Conservation (phyloP, 345 rosid genomes). For the Ailanthus altissimus region DNA sequence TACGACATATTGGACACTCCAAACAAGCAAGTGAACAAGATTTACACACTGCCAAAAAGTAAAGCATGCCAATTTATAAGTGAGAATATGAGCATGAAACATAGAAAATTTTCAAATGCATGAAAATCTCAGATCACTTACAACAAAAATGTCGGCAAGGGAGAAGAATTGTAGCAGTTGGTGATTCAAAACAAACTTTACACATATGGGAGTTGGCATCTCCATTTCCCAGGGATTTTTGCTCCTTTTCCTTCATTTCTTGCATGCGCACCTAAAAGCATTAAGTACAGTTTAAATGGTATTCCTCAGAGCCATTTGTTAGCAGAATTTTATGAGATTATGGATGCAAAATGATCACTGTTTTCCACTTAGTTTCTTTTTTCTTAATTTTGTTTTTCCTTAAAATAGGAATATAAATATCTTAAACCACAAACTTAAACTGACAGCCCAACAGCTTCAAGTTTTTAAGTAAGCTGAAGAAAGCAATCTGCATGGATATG, state of each 20-base stretch:
- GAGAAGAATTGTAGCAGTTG: slow-evolving; percentile 95
- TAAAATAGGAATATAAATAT: too few species aligned
- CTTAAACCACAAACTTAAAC: neutral
- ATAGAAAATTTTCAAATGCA: neutral
- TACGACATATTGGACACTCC: slow-evolving; percentile 97
- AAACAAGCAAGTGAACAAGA: slow-evolving; percentile 97
- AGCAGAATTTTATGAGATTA: neutral
- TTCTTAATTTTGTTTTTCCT: too few species aligned
- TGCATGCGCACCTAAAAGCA: slow-evolving; percentile 84
- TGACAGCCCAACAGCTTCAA: neutral
- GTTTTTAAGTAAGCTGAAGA: neutral
- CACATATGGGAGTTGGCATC: slow-evolving; percentile 91
- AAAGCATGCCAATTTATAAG: neutral
- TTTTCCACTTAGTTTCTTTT: neutral
- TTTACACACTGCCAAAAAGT: slow-evolving; percentile 86
- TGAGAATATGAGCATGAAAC: neutral
- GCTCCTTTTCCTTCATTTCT: slow-evolving; percentile 97
- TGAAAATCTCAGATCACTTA: slow-evolving; percentile 43
- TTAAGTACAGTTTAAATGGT: slow-evolving; percentile 1
- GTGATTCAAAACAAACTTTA: slow-evolving; percentile 95
- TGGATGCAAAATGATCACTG: neutral
- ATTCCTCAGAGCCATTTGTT: neutral
- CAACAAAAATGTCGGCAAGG: slow-evolving; percentile 99
- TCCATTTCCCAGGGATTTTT: slow-evolving; percentile 63
- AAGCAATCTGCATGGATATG: neutral